Conservation (phyloP, 345 rosid genomes). For the Boechera divaricarpa region DNA sequence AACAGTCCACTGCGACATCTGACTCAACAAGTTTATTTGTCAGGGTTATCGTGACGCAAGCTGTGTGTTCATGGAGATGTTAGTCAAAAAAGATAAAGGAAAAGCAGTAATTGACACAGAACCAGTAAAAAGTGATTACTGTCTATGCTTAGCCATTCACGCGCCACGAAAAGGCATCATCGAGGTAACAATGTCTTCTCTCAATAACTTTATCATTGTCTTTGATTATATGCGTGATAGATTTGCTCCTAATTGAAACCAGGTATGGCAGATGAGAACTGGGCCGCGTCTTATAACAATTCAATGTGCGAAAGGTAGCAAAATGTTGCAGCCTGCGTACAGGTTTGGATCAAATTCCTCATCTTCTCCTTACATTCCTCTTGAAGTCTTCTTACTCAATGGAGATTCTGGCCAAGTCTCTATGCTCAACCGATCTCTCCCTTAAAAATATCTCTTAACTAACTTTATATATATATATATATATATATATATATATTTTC, state of each 20-base stretch:
- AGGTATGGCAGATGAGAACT: slow-evolving; percentile 99
- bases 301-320: slow-evolving; percentile 78
- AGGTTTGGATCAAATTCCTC: slow-evolving; percentile 72
- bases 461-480: not conserved
- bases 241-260: slow-evolving; percentile 10
- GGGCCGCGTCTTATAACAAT: slow-evolving; percentile 82
- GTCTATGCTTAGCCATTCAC: slow-evolving; percentile 94
- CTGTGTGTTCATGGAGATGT: slow-evolving; percentile 95
- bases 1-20: too few relatives aligned
- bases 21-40: slow-evolving; percentile 11
- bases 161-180: slow-evolving; percentile 95
- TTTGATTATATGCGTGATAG: not conserved
- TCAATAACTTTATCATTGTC: not conserved
- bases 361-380: slow-evolving; percentile 78
- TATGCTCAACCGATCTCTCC: slow-evolving; percentile 67
- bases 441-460: slow-evolving; percentile 38
- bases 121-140: slow-evolving; percentile 79
- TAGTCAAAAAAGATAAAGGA: slow-evolving; percentile 60
- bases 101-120: slow-evolving; percentile 55
- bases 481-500: not conserved
- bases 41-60: slow-evolving; percentile 97
- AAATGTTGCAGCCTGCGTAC: slow-evolving; percentile 81
- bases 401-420: slow-evolving; percentile 91
- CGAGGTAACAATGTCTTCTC: slow-evolving; percentile 56
- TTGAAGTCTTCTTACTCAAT: slow-evolving; percentile 80